Base-by-base conservation (phyloP, 2,329 filamentous ascomycete genomes). In the Zalaria sp. region DNA sequence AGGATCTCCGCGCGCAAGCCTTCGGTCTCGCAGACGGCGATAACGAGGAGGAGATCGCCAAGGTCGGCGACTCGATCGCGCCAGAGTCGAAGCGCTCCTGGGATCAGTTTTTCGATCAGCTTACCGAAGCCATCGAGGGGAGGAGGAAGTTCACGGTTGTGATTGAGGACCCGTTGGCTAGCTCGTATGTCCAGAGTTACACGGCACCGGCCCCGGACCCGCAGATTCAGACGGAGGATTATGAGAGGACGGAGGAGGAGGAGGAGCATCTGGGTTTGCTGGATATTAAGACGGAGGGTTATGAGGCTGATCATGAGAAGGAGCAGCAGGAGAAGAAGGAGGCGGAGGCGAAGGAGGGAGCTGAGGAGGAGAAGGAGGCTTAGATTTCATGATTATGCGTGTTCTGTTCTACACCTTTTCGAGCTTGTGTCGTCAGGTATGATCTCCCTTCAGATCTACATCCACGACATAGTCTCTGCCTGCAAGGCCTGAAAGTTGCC, bases 211-310 rank as follows among this genome's bases (percentile, higher is more conserved):
- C 87, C 50, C 81, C 83, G 2, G 91, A 98, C 56, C 81, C 81
- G 10, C 82, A 91, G 63, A 82, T 98, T 57, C 77, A 73, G 43
- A 72, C 76, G 3, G 83, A 85, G 63, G 82, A 84, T 27, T 98
- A 98, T 59, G 76, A 83, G 45, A 75, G 91, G 46, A 94, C 89
- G 0, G 78, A 81, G 0, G 84, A 95, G 59, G 91, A 98, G 57
- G 85, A 94, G 63, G 91, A 98, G 55, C 85, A 95, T 45, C 67
- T 98, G 7, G 91, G 91, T 0, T 65, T 98, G 49, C 78, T 69
- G 45, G 91, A 98, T 57, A 98, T 98, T 79, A 91, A 89, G 71
- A 78, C 79, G 0, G 88, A 96, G 60, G 79, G 78, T 0, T 96
- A 98, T 56, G 81, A 81, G 59, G 49, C 52, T 42, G 51, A 54